These are phyloP conservation scores for Irpex sp. DNA, from an alignment of 1,284 basidiomycete genomes.

Conservation along the genomic window DNA sequence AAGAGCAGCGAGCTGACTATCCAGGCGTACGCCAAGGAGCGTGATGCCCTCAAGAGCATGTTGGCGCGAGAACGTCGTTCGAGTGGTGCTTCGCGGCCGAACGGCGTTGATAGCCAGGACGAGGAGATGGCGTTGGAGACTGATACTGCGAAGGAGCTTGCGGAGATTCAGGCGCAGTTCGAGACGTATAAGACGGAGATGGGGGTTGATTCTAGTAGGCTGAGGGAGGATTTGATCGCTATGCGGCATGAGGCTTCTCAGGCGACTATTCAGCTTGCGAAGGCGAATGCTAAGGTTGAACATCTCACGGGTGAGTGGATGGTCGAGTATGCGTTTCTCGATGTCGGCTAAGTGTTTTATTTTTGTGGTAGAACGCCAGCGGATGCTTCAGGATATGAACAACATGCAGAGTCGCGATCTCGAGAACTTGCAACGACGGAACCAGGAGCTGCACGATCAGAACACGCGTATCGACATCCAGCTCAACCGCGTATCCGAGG, in stretches of 20 bases:
- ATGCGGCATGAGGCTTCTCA: slow-evolving; percentile 68
- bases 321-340: no score
- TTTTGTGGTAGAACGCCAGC: slow-evolving; percentile 52
- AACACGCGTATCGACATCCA: slow-evolving; percentile 66
- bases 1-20: slow-evolving; percentile 67
- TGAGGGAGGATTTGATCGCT: slow-evolving; percentile 65
- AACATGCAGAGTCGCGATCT: slow-evolving; percentile 53
- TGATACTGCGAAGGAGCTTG: slow-evolving; percentile 51
- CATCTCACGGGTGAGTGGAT: slow-evolving; percentile 59
- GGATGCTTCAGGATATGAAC: slow-evolving; percentile 62
- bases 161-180: slow-evolving; percentile 71
- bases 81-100: slow-evolving; percentile 17
- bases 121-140: slow-evolving; percentile 24
- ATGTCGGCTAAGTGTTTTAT: slow-evolving; percentile 1
- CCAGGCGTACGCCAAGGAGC: slow-evolving; percentile 81
- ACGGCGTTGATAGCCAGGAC: slow-evolving; percentile 32
- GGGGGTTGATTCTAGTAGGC: slow-evolving; percentile 62
- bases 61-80: slow-evolving; percentile 42
- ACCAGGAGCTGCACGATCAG: slow-evolving; percentile 66
- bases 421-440: slow-evolving; percentile 58
- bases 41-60: slow-evolving; percentile 83
- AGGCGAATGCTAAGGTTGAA: slow-evolving; percentile 77
- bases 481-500: slow-evolving; percentile 59
- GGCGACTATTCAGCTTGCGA: slow-evolving; percentile 68
- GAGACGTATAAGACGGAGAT: slow-evolving; percentile 80